A percentile compares a stretch with the other conserved stretches of the same genome.
These are phyloP conservation scores for Eimeria praecox DNA, from an alignment of 169 alveolate species.

Conservation along the genomic window DNA sequence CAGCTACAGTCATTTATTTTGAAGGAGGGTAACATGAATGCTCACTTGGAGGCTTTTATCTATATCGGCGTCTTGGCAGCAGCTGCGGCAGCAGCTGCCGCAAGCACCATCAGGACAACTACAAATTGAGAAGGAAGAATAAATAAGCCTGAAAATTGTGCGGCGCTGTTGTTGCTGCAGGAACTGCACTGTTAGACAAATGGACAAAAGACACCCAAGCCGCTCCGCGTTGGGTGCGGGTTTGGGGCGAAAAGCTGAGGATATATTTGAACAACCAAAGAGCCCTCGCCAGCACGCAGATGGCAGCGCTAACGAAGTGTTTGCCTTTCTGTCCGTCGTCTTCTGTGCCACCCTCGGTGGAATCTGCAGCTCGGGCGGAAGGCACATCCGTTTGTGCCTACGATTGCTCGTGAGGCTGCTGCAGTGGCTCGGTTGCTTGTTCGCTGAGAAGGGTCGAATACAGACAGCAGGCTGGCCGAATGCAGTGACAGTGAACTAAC, in stretches of 20 bases:
- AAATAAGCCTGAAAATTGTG: neutral
- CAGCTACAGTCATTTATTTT: neutral
- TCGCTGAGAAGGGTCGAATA: neutral
- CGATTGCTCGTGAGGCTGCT: neutral
- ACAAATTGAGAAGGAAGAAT: neutral
- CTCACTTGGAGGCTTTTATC: neutral
- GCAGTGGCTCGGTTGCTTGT: neutral
- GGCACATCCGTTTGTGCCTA: neutral
- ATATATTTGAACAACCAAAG: slow-evolving; percentile 15
- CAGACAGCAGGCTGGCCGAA: neutral
- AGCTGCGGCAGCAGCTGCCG: neutral
- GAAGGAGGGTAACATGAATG: neutral
- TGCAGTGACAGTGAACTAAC: neutral
- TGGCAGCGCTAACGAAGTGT: neutral
- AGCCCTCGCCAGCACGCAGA: slow-evolving; percentile 37
- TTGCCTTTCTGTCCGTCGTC: neutral
- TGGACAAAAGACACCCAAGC: neutral
- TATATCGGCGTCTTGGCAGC: neutral
- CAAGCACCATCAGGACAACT: neutral
- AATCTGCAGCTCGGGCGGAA: neutral
- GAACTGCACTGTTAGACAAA: neutral
- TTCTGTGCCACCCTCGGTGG: neutral
- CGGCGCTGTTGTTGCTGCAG: slow-evolving; percentile 23
- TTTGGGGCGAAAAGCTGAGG: slow-evolving; percentile 22
- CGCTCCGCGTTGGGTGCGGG: slow-evolving; percentile 3